A percentile compares a stretch with the other conserved stretches of the same genome.
Conservation (phyloP, 2,329 filamentous ascomycete genomes). For the Penicillium palitans region DNA sequence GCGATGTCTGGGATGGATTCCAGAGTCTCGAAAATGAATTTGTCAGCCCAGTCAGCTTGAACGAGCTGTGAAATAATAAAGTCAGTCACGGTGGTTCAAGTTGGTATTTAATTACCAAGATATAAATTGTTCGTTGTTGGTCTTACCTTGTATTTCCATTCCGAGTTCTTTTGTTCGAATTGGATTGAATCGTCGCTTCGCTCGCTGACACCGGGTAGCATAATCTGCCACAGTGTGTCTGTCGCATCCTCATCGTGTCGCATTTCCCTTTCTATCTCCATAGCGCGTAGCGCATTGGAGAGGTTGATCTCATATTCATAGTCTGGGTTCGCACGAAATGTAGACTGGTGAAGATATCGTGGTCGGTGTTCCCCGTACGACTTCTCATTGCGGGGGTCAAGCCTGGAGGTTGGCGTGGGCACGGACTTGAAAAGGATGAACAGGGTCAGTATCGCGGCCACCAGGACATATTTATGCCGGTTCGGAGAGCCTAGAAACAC, state of each 20-base stretch:
- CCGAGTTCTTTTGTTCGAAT: slow-evolving; percentile 30
- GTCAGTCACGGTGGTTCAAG: background rate
- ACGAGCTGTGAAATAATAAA: slow-evolving; percentile 24
- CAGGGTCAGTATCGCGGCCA: slow-evolving; percentile 5
- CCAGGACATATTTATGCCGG: slow-evolving; percentile 9
- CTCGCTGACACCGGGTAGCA: slow-evolving; percentile 15
- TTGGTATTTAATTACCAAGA: background rate
- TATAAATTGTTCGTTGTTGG: background rate
- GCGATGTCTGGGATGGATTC: slow-evolving; percentile 31
- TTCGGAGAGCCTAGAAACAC: slow-evolving; percentile 4
- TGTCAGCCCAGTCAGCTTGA: slow-evolving; percentile 27
- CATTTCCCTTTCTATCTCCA: slow-evolving; percentile 24
- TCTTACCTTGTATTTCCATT: slow-evolving; percentile 33
- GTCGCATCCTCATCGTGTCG: slow-evolving; percentile 11
- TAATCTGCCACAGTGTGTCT: slow-evolving; percentile 36
- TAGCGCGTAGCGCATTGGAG: slow-evolving; percentile 23
- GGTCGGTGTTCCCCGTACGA: slow-evolving; percentile 17
- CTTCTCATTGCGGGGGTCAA: background rate
- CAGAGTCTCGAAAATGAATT: slow-evolving; percentile 28
- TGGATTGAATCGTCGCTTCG: slow-evolving; percentile 28
- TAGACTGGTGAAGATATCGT: slow-evolving; percentile 31
- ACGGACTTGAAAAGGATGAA: slow-evolving; percentile 14
- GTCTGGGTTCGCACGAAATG: slow-evolving; percentile 31
- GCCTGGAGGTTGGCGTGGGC: slow-evolving; percentile 7
- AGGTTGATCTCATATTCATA: slow-evolving; percentile 29